Evolutionary conservation across 495 filamentous ascomycete genomes (phyloP).

Genomic region (Penicillium dipodomyicola): DNA sequence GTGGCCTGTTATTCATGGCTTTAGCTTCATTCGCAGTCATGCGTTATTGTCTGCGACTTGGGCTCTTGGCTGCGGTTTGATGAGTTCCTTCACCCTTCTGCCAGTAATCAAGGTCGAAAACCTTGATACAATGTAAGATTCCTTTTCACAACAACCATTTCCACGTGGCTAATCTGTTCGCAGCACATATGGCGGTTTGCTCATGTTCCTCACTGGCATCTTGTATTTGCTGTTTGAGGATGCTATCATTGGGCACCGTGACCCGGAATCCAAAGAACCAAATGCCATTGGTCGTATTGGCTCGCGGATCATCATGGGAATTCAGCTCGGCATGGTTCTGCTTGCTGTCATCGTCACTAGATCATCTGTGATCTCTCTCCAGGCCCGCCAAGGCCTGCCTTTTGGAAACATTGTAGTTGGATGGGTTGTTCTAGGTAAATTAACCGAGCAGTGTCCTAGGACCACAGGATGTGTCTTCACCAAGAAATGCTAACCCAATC

Average conservation of each 20-base stretch:
- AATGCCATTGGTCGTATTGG: constrained; percentile 38
- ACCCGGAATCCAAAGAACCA: constrained; percentile 20
- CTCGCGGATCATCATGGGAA: constrained; percentile 55
- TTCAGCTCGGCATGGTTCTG: constrained; percentile 74
- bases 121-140: constrained; percentile 69
- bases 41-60: constrained; percentile 64
- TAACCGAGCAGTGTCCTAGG: background rate
- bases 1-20: constrained; percentile 77
- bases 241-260: constrained; percentile 48
- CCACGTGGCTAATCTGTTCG: constrained; percentile 6
- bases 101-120: constrained; percentile 83
- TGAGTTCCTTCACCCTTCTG: constrained; percentile 89
- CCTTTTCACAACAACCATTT: background rate
- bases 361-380: constrained; percentile 75
- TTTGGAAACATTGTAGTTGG: constrained; percentile 84
- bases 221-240: constrained; percentile 83
- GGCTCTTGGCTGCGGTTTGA: constrained; percentile 70
- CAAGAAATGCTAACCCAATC: constrained; percentile 9
- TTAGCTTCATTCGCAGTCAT: constrained; percentile 66
- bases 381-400: constrained; percentile 85
- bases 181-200: constrained; percentile 70
- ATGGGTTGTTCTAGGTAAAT: constrained; percentile 78
- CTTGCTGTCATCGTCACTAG: constrained; percentile 83
- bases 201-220: constrained; percentile 78
- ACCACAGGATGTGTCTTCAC: background rate